These are phyloP conservation scores for Coniochaeta sp. DNA, from an alignment of 2,329 filamentous ascomycete species.

Conservation along the genomic window DNA sequence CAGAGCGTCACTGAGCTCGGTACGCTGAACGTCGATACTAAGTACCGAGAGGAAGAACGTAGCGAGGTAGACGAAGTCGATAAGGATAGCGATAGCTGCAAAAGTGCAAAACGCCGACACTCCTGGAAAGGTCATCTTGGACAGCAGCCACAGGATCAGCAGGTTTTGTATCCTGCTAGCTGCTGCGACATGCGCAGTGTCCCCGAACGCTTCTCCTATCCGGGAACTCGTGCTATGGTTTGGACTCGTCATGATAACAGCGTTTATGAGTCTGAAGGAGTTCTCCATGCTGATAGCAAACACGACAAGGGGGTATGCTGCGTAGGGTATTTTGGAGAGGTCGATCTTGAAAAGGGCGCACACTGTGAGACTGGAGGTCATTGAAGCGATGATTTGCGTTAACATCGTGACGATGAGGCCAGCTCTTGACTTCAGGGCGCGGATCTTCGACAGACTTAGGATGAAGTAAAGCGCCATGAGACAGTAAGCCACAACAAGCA, in stretches of 20 bases:
- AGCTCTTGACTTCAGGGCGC: conserved; percentile 68
- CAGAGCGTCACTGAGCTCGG: conserved; percentile 68
- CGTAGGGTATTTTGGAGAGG: conserved; percentile 65
- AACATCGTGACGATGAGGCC: conserved; percentile 66
- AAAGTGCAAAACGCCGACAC: conserved; percentile 72
- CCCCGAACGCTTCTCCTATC: conserved; percentile 67
- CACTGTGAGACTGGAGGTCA: conserved; percentile 73
- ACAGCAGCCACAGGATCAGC: conserved; percentile 57
- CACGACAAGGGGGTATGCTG: conserved; percentile 70
- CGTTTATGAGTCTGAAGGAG: conserved; percentile 71
- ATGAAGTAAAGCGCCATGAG: conserved; percentile 59
- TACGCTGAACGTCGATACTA: conserved; percentile 69
- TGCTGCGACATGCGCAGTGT: conserved; percentile 64
- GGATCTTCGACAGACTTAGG: conserved; percentile 59
- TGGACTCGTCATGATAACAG: conserved; percentile 64
- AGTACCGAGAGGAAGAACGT: conserved; percentile 76
- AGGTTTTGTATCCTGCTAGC: conserved; percentile 64
- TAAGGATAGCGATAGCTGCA: conserved; percentile 64
- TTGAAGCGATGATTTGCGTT: conserved; percentile 63
- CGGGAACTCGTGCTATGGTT: conserved; percentile 62
- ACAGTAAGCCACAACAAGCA: conserved; percentile 59
- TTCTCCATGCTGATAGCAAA: conserved; percentile 73
- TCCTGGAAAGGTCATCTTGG: conserved; percentile 59
- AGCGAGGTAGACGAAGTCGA: conserved; percentile 72
- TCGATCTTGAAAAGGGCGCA: conserved; percentile 72